phyloP scores from a whole-genome alignment of 225 moss, liverwort and hornwort species.

The Pseudoscleropodium purum region DNA sequence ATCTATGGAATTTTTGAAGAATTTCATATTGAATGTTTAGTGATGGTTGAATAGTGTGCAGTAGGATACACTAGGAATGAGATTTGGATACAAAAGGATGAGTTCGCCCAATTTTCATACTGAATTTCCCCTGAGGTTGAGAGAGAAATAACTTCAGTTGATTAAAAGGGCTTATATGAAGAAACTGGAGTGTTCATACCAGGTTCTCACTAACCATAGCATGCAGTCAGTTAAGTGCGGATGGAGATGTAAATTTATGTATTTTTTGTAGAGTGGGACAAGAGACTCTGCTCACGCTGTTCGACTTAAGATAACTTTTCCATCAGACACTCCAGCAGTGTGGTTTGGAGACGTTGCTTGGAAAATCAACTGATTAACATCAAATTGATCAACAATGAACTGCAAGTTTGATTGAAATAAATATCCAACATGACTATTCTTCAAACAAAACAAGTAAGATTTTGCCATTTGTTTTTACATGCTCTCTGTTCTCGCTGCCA shows the following conservation, averaged over 20 bases:
- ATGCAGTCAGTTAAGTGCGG: not conserved
- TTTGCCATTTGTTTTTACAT: not conserved
- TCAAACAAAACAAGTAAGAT: not conserved
- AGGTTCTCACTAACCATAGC: not conserved
- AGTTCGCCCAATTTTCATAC: not conserved
- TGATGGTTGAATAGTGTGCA: not conserved
- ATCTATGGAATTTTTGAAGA: not conserved
- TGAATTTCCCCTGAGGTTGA: not conserved
- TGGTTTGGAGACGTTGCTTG: not conserved
- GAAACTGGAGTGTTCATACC: not conserved
- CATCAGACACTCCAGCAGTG: not conserved
- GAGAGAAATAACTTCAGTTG: not conserved
- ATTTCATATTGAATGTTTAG: not conserved
- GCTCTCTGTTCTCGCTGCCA: not conserved
- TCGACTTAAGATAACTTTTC: not conserved
- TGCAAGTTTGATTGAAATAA: not conserved
- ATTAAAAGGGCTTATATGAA: not conserved
- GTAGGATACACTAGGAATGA: not conserved
- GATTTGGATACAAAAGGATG: not conserved
- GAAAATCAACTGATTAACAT: not conserved
- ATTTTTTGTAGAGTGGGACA: not conserved
- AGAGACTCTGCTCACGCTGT: not conserved
- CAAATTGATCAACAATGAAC: not conserved
- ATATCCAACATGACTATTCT: no score
- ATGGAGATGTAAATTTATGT: not conserved